phyloP scores from a whole-genome alignment of 352 stramenopile species.

The Globisporangium paddicum region DNA sequence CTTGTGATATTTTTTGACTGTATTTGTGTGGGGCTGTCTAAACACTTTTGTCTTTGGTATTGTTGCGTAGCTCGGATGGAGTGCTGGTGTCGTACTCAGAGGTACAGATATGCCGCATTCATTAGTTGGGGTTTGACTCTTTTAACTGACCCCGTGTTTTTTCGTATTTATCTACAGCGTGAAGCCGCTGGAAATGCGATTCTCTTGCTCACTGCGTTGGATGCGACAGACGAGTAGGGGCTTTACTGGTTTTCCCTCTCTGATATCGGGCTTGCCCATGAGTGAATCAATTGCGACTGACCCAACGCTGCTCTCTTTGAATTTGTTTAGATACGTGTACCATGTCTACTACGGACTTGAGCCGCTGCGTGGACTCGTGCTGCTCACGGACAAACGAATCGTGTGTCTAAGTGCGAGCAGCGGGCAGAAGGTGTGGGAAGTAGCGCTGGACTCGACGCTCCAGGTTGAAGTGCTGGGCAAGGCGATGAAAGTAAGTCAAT shows the following conservation, averaged over 20 bases:
- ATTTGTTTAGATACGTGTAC: slow-evolving; percentile 64
- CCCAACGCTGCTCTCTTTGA: background rate
- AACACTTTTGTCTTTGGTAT: slow-evolving; percentile 3
- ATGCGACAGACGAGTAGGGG: slow-evolving; percentile 79
- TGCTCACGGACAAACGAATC: slow-evolving; percentile 83
- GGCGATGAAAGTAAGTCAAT: slow-evolving; percentile 53
- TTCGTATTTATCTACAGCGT: slow-evolving; percentile 14
- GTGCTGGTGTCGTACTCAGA: slow-evolving; percentile 83
- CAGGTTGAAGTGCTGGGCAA: slow-evolving; percentile 36
- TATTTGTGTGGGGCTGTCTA: background rate
- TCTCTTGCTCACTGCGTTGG: slow-evolving; percentile 65
- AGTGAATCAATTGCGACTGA: background rate
- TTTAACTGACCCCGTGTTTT: too few relatives aligned
- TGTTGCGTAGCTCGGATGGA: slow-evolving; percentile 46
- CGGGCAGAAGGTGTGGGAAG: slow-evolving; percentile 76
- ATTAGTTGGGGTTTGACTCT: too few relatives aligned
- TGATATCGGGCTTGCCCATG: background rate
- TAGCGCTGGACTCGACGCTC: slow-evolving; percentile 77
- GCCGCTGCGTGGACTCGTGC: slow-evolving; percentile 50
- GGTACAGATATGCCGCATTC: slow-evolving; percentile 8
- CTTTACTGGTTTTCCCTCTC: background rate
- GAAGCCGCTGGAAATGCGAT: slow-evolving; percentile 74
- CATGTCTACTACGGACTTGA: slow-evolving; percentile 78
- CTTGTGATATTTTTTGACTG: background rate
- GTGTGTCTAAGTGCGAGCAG: slow-evolving; percentile 71